These are phyloP conservation scores for Petasospora fabianii DNA, from an alignment of 1,139 yeast genomes.

Conservation along the genomic window DNA sequence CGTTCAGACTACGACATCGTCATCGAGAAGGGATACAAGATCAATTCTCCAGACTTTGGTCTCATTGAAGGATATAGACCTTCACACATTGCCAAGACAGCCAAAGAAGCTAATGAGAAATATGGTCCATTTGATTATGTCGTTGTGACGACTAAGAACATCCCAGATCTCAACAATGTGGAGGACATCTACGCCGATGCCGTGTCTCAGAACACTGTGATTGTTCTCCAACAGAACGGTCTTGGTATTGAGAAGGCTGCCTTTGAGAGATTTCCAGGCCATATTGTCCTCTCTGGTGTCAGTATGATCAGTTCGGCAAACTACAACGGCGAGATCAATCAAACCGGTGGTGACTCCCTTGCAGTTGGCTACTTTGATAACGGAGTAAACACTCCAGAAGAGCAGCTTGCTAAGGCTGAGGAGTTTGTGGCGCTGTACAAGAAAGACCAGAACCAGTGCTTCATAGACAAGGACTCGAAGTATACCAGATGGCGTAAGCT, in stretches of 20 bases:
- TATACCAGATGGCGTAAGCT: constrained; percentile 69
- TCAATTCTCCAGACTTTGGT: constrained; percentile 64
- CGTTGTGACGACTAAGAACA: constrained; percentile 65
- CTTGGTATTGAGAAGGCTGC: constrained; percentile 66
- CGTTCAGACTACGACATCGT: constrained; percentile 62
- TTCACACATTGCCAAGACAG: constrained; percentile 31
- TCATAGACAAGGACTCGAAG: constrained; percentile 46
- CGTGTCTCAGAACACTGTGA: constrained; percentile 45
- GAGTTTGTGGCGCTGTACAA: constrained; percentile 49
- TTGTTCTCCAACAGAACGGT: constrained; percentile 72
- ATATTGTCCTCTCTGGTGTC: constrained; percentile 62
- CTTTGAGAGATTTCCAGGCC: constrained; percentile 52
- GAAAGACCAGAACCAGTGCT: constrained; percentile 41
- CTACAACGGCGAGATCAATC: constrained; percentile 48
- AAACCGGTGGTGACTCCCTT: constrained; percentile 48
- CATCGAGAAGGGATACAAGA: constrained; percentile 48
- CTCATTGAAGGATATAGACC: constrained; percentile 52
- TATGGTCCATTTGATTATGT: constrained; percentile 61
- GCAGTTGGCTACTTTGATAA: constrained; percentile 53
- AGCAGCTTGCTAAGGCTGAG: constrained; percentile 35
- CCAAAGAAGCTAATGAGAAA: constrained; percentile 40
- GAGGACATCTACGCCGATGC: constrained; percentile 60
- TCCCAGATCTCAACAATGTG: constrained; percentile 61
- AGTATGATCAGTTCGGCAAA: constrained; percentile 66
- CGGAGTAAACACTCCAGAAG: constrained; percentile 24